A percentile compares a stretch with the other conserved stretches of the same genome.
phyloP scores from a whole-genome alignment of 164 flowering plant genomes.

The Litsea cubeba region DNA sequence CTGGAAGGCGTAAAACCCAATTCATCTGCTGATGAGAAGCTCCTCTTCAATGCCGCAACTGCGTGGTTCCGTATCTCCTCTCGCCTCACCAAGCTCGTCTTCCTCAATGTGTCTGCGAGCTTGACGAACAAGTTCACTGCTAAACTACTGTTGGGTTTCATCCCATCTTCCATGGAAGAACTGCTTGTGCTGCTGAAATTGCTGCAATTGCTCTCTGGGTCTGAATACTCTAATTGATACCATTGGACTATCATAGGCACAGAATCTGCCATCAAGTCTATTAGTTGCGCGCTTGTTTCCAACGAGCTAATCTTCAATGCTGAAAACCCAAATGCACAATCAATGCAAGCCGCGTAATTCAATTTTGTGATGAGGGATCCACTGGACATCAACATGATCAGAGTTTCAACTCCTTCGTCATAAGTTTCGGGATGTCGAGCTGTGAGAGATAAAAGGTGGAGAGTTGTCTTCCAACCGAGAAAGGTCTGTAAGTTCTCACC shows the following conservation, averaged over 20 bases:
- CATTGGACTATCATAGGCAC: slow-evolving; percentile 57
- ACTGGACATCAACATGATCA: slow-evolving; percentile 60
- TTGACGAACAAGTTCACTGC: slow-evolving; percentile 47
- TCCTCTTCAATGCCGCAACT: slow-evolving; percentile 39
- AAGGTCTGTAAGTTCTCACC: slow-evolving; percentile 57
- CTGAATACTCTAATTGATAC: slow-evolving; percentile 45
- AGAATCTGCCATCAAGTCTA: slow-evolving; percentile 64
- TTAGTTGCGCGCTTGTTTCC: slow-evolving; percentile 60
- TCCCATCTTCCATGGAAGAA: slow-evolving; percentile 50
- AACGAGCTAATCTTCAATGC: slow-evolving; percentile 61
- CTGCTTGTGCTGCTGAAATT: slow-evolving; percentile 34
- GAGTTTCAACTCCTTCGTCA: slow-evolving; percentile 58
- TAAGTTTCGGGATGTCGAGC: slow-evolving; percentile 72
- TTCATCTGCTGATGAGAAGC: slow-evolving; percentile 58
- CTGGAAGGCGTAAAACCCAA: slow-evolving; percentile 47
- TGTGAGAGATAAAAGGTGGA: slow-evolving; percentile 56
- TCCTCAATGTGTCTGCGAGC: slow-evolving; percentile 69
- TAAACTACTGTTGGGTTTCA: slow-evolving; percentile 20
- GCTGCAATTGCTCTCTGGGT: slow-evolving; percentile 41
- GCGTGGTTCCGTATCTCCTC: slow-evolving; percentile 89
- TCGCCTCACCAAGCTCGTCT: slow-evolving; percentile 68
- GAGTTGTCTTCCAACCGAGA: slow-evolving; percentile 70
- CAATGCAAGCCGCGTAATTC: slow-evolving; percentile 69
- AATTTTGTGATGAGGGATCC: slow-evolving; percentile 33
- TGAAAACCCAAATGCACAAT: slow-evolving; percentile 68